Base-by-base conservation (phyloP, 805 yeast genomes). In the Saccharomycopsis javanensis region DNA sequence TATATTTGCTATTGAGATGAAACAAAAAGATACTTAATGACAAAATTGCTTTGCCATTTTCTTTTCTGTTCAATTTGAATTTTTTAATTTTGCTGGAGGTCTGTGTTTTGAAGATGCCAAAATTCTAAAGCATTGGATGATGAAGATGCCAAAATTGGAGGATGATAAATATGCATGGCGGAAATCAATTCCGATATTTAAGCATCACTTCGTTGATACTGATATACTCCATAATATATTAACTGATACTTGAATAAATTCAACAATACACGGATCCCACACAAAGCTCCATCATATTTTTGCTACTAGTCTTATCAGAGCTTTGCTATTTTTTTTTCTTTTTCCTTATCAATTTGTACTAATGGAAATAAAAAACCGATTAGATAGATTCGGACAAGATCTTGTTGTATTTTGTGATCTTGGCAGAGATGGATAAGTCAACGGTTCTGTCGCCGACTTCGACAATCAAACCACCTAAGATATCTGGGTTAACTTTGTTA, bases 401-500 rank as follows among this genome's bases (percentile, higher is more conserved):
- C 74, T 86, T 82, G 86, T 94, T 94, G 75, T 91, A 84, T 77
- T 82, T 89, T 72, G 87, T 78, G 70, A 94, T 82, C 80, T 86
- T 90, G 69, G 87, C 73, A 60, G 91, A 79, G 65, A 94, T 82
- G 60, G 96, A 85, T 72, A 92, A 80, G 76, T 94, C 99, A 67
- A 90, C 96, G 62, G 98, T 91, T 75, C 86, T 88, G 78, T 92
- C 99, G 69, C 92, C 97, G 67, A 94, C 88, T 75, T 91, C 96
- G 60, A 94, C 96, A 65, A 94, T 77, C 72, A 94, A 81, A 68
- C 99, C 99, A 70, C 99, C 99, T 72, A 88, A 79, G 70, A 94
- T 88, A 64, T 86, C 94, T 63, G 96, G 88, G 77, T 89, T 83
- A 62, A 92, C 87, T 63, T 78, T 78, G 79, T 90, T 92, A 65